Percentiles rank a stretch among this genome's conserved stretches.
Conservation (phyloP, 345 rosid genomes). For the Combretum micranthum region DNA sequence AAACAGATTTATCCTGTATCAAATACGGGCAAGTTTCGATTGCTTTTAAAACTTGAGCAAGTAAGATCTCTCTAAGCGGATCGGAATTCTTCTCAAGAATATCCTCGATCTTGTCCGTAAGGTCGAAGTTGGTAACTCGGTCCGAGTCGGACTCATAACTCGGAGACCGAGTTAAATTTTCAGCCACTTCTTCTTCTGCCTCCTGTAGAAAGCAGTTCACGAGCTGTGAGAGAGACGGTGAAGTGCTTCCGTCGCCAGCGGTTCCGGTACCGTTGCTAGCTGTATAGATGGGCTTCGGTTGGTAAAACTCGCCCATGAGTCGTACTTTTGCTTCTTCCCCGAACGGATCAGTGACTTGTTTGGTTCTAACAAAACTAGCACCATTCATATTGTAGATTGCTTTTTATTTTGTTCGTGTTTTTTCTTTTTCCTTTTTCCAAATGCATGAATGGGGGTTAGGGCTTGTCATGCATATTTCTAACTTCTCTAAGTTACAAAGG, state of each 20-base stretch:
- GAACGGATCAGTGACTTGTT: conserved; percentile 55
- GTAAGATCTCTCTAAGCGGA: conserved; percentile 26
- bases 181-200: too few species aligned
- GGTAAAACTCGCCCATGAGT: conserved; percentile 27
- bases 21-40: conserved; percentile 36
- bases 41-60: conserved; percentile 33
- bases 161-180: not conserved
- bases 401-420: too few species aligned
- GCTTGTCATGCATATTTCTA: conserved; percentile 21
- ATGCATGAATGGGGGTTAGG: too few species aligned
- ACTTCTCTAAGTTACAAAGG: not conserved
- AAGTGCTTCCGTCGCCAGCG: conserved; percentile 33
- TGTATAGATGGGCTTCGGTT: conserved; percentile 19
- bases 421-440: too few species aligned
- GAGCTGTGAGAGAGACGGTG: conserved; percentile 57
- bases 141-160: conserved; percentile 41
- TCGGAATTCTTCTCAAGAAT: conserved; percentile 19
- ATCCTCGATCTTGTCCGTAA: conserved; percentile 20
- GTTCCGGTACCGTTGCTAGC: conserved; percentile 63
- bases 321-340: conserved; percentile 49
- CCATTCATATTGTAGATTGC: too few species aligned
- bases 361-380: conserved; percentile 17
- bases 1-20: conserved; percentile 19
- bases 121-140: conserved; percentile 15
- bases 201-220: conserved; percentile 30